Evolutionary conservation across 805 yeast species (phyloP).

Genomic region (Yarrowia deformans): DNA sequence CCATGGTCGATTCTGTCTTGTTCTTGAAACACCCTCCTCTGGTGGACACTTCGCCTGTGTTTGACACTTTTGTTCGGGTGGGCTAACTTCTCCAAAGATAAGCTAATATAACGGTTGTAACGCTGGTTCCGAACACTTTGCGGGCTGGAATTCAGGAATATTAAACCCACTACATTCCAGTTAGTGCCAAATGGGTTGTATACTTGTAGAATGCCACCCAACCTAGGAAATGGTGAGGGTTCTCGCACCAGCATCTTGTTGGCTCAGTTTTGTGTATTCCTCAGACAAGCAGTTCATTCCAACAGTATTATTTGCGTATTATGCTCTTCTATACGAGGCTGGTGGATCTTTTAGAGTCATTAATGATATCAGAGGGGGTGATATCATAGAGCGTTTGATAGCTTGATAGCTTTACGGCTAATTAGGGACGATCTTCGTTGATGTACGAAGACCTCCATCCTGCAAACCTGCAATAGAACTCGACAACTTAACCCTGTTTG

Average conservation of each 20-base stretch:
- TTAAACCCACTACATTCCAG: background rate
- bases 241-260: conserved; percentile 1
- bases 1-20: no score
- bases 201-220: no score
- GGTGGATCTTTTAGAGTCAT: background rate
- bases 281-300: no score
- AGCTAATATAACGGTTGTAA: background rate
- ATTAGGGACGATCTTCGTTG: no score
- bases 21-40: background rate
- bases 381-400: conserved; percentile 6
- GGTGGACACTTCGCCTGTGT: background rate
- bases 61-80: background rate
- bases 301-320: no score
- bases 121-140: background rate
- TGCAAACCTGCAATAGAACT: background rate
- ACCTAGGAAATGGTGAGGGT: background rate
- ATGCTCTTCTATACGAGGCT: background rate
- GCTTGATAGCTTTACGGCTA: background rate
- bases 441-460: background rate
- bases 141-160: background rate
- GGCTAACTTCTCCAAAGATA: background rate
- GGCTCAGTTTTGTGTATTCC: background rate
- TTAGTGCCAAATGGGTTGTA: background rate
- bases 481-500: background rate
- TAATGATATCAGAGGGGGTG: background rate